Conservation (phyloP, 768 basidiomycete genomes). For the Pseudohyphozyma bogoriensis region DNA sequence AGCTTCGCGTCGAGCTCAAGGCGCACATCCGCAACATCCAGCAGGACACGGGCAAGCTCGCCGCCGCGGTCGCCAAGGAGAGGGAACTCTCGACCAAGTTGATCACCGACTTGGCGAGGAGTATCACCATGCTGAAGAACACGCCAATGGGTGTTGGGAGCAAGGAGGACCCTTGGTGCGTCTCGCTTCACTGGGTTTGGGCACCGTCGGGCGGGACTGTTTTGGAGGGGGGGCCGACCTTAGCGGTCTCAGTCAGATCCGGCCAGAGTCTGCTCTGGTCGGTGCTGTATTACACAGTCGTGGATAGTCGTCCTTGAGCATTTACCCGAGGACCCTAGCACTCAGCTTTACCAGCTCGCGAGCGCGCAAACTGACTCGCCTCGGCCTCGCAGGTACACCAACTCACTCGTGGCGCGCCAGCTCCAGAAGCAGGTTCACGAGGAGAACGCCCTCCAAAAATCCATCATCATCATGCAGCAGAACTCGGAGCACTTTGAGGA, state of each 20-base stretch:
- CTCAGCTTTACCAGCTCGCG: too few species aligned
- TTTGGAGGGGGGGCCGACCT: too few species aligned
- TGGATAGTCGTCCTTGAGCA: too few species aligned
- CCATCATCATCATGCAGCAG: conserved; percentile 90
- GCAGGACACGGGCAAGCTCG: conserved; percentile 36
- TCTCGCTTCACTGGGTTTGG: conserved; percentile 28
- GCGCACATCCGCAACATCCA: conserved; percentile 68
- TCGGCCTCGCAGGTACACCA: conserved; percentile 36
- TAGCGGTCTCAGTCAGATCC: too few species aligned
- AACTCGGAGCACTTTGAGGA: conserved; percentile 95
- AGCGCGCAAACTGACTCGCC: neutral
- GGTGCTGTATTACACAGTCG: too few species aligned
- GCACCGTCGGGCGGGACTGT: too few species aligned
- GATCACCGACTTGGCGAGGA: conserved; percentile 75
- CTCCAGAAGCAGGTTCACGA: conserved; percentile 77
- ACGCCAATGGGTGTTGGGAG: conserved; percentile 75
- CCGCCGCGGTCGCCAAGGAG: conserved; percentile 70
- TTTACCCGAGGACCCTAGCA: too few species aligned
- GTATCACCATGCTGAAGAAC: conserved; percentile 87
- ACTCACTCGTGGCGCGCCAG: conserved; percentile 63
- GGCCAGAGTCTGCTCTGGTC: too few species aligned
- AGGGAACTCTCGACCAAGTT: conserved; percentile 74
- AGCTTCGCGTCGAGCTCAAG: conserved; percentile 88
- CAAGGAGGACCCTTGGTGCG: conserved; percentile 72
- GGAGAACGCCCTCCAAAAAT: conserved; percentile 95